phyloP scores from a whole-genome alignment of 345 rosid genomes.

The Eucalyptus brandiana region DNA sequence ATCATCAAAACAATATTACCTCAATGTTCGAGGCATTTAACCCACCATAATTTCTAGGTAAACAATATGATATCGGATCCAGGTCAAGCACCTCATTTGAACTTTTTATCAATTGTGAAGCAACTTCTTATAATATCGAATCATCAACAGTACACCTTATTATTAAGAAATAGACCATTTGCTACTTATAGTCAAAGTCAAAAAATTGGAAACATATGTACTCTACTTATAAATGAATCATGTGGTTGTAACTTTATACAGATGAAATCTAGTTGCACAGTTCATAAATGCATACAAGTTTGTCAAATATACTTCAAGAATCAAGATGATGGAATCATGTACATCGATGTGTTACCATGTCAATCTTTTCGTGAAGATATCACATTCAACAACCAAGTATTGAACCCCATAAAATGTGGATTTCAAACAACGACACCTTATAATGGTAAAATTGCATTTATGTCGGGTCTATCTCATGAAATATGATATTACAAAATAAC shows the following conservation, averaged over 20 bases:
- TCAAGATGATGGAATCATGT: background rate
- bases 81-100: background rate
- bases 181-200: background rate
- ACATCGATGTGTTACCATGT: background rate
- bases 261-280: background rate
- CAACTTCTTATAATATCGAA: background rate
- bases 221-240: too few species aligned
- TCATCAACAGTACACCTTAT: too few species aligned
- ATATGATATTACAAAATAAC: background rate
- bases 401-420: background rate
- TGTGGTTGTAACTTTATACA: background rate
- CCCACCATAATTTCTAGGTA: background rate
- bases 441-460: background rate
- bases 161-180: background rate
- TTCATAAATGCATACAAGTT: background rate
- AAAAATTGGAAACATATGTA: background rate
- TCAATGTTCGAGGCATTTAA: too few species aligned
- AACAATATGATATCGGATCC: background rate
- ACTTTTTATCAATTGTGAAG: background rate
- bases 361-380: background rate
- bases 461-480: background rate
- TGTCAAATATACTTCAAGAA: background rate
- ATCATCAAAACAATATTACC: background rate
- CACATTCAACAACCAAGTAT: background rate
- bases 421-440: background rate